Base-by-base conservation (phyloP, 192 early-diverging fungal species). In the Coemansia sp. region DNA sequence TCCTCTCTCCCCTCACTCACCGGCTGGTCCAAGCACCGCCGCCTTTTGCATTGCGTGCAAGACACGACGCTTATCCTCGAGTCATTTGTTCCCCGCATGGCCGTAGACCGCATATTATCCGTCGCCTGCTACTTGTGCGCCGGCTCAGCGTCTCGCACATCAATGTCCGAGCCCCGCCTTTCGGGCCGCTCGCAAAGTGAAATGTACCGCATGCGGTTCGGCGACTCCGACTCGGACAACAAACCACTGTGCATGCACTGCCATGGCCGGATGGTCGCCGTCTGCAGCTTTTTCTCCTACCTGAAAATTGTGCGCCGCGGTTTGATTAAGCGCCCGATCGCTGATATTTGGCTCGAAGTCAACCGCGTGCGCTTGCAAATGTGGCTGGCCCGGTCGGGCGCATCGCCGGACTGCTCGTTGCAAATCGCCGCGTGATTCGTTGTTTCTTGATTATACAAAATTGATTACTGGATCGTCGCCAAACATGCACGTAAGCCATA, bases 271-370 rank as follows among this genome's bases (percentile, higher is more conserved):
- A 78, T 78, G 75, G 71, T 78, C 15, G 46, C 75, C 1, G 67
- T 78, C 54, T 78, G 75, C 70, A 78, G 75, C 70, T 78, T 78
- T 67, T 78, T 72, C 53, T 47, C 70, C 34, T 78, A 78, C 47
- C 64, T 78, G 42, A 65, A 69, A 31, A 78, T 72, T 15, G 75
- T 72, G 14, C 75, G 75, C 56, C 65, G 71, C 59, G 70, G 75
- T 12, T 67, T 78, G 21, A 78, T 69, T 63, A 72, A 72, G 57
- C 70, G 75, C 19, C 75, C 75, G 11, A 72, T 78, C 34, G 70
- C 75, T 11, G 75, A 78, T 8, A 72, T 78, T 23, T 78, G 75
- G 75, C 70, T 78, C 11, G 75, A 78, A 49, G 75, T 78, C 59
- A 78, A 78, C 50, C 72, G 58, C 50, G 71, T 57, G 4, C 51